phyloP scores from a whole-genome alignment of 2,329 filamentous ascomycete genomes.

The Dactylellina haptotyla region DNA sequence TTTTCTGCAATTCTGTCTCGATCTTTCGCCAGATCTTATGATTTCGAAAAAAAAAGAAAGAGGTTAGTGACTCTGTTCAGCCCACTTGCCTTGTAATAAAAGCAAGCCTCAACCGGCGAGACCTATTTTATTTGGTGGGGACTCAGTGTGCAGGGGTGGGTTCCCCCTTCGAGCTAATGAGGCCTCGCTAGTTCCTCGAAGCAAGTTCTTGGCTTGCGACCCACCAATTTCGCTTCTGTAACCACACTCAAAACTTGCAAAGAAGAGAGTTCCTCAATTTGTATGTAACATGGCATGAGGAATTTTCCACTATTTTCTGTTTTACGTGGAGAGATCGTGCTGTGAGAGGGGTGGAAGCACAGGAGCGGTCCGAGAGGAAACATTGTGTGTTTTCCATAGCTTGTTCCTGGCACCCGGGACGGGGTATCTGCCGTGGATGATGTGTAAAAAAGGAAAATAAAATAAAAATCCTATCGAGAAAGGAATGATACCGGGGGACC shows the following conservation, averaged over 20 bases:
- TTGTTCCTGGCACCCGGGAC: slow-evolving; percentile 1
- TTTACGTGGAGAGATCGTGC: slow-evolving; percentile 51
- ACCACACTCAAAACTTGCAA: slow-evolving; percentile 48
- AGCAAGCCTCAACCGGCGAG: slow-evolving; percentile 36
- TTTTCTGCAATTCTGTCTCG: slow-evolving; percentile 9
- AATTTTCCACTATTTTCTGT: too few species aligned
- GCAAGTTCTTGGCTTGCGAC: slow-evolving; percentile 19
- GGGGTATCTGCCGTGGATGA: slow-evolving; percentile 20
- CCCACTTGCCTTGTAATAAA: slow-evolving; percentile 6
- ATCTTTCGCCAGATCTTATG: slow-evolving; percentile 16
- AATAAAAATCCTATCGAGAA: too few species aligned
- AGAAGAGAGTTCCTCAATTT: slow-evolving; percentile 53
- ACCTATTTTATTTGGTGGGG: slow-evolving; percentile 17
- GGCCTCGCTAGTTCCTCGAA: slow-evolving; percentile 26
- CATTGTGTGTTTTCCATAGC: slow-evolving; percentile 35
- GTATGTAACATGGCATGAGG: slow-evolving; percentile 51
- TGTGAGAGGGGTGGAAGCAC: slow-evolving; percentile 52
- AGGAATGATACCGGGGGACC: too few species aligned
- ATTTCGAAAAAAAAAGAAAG: background rate
- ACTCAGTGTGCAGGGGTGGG: slow-evolving; percentile 19
- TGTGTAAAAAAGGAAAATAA: too few species aligned
- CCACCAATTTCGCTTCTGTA: slow-evolving; percentile 54
- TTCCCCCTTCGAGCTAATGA: slow-evolving; percentile 34
- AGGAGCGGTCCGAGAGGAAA: slow-evolving; percentile 27
- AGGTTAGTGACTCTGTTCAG: background rate